A percentile compares a stretch with the other conserved stretches of the same genome.
Evolutionary conservation across 1,284 basidiomycete genomes (phyloP).

Genomic region (Serendipita sp.): DNA sequence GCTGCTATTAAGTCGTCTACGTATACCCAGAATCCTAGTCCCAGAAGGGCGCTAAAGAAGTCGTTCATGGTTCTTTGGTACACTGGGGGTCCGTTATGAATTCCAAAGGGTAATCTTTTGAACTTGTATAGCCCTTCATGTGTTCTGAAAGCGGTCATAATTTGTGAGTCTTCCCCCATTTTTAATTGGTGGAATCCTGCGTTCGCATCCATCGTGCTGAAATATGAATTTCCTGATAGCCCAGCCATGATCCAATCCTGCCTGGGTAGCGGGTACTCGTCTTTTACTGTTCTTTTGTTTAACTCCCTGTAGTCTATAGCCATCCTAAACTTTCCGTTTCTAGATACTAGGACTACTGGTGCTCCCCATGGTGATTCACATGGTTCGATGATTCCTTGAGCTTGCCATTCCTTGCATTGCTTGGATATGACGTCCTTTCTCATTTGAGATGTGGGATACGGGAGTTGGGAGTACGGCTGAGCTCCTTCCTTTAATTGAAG

Average conservation of each 20-base stretch:
- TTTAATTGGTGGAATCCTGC: conserved; percentile 28
- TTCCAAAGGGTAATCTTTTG: conserved; percentile 29
- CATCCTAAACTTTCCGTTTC: conserved; percentile 21
- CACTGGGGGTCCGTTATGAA: conserved; percentile 26
- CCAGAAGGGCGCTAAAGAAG: conserved; percentile 25
- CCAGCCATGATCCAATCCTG: conserved; percentile 26
- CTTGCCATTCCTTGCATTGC: conserved; percentile 21
- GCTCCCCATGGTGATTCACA: conserved; percentile 24
- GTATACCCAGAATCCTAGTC: conserved; percentile 27
- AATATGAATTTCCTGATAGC: conserved; percentile 22
- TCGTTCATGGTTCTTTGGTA: conserved; percentile 29
- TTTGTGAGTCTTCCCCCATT: conserved; percentile 19
- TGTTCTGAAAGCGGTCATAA: conserved; percentile 27
- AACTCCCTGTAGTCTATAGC: conserved; percentile 24
- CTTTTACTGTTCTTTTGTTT: conserved; percentile 23
- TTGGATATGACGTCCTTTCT: conserved; percentile 23
- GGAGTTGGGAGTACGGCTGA: conserved; percentile 18
- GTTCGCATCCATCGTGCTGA: conserved; percentile 26
- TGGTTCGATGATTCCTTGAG: conserved; percentile 22
- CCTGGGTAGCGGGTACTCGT: conserved; percentile 29
- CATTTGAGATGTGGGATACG: conserved; percentile 20
- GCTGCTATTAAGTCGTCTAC: conserved; percentile 27
- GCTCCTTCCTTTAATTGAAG: conserved; percentile 13
- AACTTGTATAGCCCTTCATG: conserved; percentile 29
- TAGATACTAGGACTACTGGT: conserved; percentile 23